phyloP scores from a whole-genome alignment of 345 rosid genomes.

The Rhodomyrtus tomentosa region DNA sequence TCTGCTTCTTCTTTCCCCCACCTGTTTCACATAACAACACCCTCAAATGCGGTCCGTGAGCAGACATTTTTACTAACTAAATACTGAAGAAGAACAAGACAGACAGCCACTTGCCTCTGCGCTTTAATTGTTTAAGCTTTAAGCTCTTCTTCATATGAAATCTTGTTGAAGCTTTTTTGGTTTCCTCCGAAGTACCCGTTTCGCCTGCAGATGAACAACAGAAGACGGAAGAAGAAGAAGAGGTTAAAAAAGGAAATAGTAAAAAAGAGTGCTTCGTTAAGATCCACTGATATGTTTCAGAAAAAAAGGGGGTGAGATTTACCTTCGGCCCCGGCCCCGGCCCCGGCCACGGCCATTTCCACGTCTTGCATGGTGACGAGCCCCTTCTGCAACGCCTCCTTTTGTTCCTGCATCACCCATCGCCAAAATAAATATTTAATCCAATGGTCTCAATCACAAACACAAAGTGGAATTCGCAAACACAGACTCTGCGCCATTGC shows the following conservation, averaged over 20 bases:
- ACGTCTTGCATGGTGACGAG: conserved; percentile 68
- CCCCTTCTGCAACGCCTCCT: conserved; percentile 59
- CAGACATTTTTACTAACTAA: not conserved
- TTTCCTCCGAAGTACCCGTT: conserved; percentile 18
- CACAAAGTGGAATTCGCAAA: not conserved
- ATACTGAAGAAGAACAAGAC: not conserved
- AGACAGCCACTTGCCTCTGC: conserved; percentile 15
- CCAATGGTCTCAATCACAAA: not conserved
- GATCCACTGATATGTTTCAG: not conserved
- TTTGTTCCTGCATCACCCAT: conserved; percentile 42
- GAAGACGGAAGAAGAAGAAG: not conserved
- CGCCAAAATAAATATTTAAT: not conserved
- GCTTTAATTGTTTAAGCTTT: conserved; percentile 36
- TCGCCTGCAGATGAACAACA: not conserved
- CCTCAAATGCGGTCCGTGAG: not conserved
- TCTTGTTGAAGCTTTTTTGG: conserved; percentile 12
- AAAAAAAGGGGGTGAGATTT: not conserved
- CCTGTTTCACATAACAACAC: not conserved
- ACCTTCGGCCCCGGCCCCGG: conserved; percentile 55
- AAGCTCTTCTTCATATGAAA: conserved; percentile 33
- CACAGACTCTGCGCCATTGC: conserved; percentile 56
- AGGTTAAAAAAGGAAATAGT: too few species aligned
- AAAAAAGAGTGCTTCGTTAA: too few species aligned
- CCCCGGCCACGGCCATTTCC: conserved; percentile 60
- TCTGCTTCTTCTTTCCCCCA: conserved; percentile 15